Evolutionary conservation across 441 rosid species (phyloP), one percentile per base, ranked within the genome.

Genomic region (Adansonia rubrostipa): DNA sequence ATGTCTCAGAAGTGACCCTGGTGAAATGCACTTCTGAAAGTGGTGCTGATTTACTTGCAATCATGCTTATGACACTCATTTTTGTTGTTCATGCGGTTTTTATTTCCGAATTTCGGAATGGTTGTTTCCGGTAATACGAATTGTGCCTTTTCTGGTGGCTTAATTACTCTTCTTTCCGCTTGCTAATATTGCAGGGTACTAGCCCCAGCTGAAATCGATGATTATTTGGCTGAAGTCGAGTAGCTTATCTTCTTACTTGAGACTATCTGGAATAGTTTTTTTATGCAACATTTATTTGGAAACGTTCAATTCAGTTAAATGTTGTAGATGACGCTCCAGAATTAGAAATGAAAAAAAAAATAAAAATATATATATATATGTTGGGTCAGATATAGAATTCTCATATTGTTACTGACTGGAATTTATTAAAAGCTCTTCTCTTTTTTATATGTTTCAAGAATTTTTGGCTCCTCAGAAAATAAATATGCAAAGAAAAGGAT

Each of bases 151-250:
- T 48, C 7, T 8, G 6, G 14, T 20, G 36, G 71, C 75, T 73
- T 44, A 77, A 36, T 0, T 42, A 58, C 40, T 66, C 14, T 51
- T 36, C 15, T 4, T 67, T 4, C 47, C 64, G 72, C 63, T 22
- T 57, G 71, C 40, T 24, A 15, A 28, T 48, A 20, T 11, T 62
- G 82, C 90, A 92, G 97, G 84, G 94, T 92, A 45, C 81, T 90
- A 56, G 89, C 92, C 1, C 88, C 97, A 20, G 89, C 89, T 1
- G 97, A 92, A 82, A 86, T 90, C 14, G 92, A 89, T 3, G 97
- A 90, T 75, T 90, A 87, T 75, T 85, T 92, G 88, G 91, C 83
- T n/a, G 96, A 92, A 83, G 94, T 90, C 71, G 93, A 92, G 63
- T 88, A 86, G 73, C 13, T 60, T 65, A 20, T 11, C 6, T 63